phyloP scores from a whole-genome alignment of 2,329 filamentous ascomycete genomes.

The Cadophora sp. region DNA sequence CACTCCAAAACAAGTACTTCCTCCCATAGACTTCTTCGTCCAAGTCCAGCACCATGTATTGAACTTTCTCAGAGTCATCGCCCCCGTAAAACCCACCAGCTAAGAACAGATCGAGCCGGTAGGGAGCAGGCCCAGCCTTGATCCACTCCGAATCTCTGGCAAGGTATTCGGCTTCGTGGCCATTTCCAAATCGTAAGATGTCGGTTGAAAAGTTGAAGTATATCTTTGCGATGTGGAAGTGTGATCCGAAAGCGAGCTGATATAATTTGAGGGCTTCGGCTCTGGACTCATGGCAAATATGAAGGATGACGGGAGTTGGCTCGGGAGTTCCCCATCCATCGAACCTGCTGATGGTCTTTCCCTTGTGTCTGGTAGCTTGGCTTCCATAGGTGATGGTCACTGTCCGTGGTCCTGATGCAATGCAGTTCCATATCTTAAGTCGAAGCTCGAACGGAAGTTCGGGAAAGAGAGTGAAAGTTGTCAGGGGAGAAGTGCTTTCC shows the following conservation, averaged over 20 bases:
- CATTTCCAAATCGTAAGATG: conserved; percentile 29
- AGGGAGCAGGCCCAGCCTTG: conserved; percentile 17
- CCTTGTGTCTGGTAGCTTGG: conserved; percentile 5
- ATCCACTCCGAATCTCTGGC: conserved; percentile 6
- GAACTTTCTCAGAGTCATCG: conserved; percentile 31
- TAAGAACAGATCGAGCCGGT: conserved; percentile 33
- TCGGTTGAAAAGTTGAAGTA: conserved; percentile 37
- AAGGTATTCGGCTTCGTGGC: conserved; percentile 8
- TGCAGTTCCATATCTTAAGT: conserved; percentile 37
- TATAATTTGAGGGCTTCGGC: conserved; percentile 31
- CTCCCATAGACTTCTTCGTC: conserved; percentile 31
- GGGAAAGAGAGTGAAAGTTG: conserved; percentile 34
- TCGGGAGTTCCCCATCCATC: conserved; percentile 25
- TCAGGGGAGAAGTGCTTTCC: not conserved
- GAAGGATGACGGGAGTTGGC: conserved; percentile 30
- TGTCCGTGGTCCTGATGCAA: conserved; percentile 27
- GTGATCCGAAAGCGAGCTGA: conserved; percentile 28
- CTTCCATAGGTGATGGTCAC: conserved; percentile 24
- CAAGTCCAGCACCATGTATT: conserved; percentile 30
- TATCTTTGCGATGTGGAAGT: conserved; percentile 24
- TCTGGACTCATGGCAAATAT: conserved; percentile 35
- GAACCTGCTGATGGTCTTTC: conserved; percentile 16
- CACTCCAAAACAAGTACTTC: conserved; percentile 33
- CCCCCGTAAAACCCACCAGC: conserved; percentile 29
- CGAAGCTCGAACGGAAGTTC: conserved; percentile 37